A percentile compares a stretch with the other conserved stretches of the same genome.
phyloP scores from a whole-genome alignment of 352 stramenopile genomes.

The Globisporangium cederbergense region DNA sequence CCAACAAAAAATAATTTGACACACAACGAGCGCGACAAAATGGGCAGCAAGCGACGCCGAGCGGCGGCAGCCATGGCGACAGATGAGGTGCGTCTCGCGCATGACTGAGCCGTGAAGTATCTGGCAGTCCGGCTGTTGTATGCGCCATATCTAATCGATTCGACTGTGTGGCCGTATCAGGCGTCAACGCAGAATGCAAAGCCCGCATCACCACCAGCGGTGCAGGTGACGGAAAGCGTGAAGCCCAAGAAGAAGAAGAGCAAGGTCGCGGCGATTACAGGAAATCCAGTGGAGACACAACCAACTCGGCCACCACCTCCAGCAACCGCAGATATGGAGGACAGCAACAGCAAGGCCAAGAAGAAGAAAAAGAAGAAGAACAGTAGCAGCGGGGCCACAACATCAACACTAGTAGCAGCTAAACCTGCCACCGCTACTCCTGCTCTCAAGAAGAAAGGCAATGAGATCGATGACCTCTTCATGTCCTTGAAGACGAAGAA shows the following conservation, averaged over 20 bases:
- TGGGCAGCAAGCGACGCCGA: slow-evolving; percentile 25
- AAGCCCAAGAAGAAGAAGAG: slow-evolving; percentile 15
- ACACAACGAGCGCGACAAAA: background rate
- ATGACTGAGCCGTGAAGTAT: background rate
- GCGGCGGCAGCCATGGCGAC: background rate
- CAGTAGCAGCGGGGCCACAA: slow-evolving; percentile 19
- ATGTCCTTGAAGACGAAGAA: slow-evolving; percentile 72
- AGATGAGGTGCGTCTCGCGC: slow-evolving; percentile 14
- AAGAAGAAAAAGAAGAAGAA: slow-evolving; percentile 72
- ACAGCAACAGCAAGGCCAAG: slow-evolving; percentile 24
- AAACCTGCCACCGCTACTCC: background rate
- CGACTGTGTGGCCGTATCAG: background rate
- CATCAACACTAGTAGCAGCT: background rate
- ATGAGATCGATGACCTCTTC: slow-evolving; percentile 82
- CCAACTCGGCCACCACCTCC: background rate
- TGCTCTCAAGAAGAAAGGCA: slow-evolving; percentile 17
- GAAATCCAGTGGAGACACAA: background rate
- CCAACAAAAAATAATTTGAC: slow-evolving; percentile 9
- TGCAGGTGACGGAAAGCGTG: background rate
- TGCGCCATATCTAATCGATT: background rate
- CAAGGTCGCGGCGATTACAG: slow-evolving; percentile 4
- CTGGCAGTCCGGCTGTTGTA: background rate
- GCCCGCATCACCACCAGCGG: background rate
- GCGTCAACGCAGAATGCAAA: background rate
- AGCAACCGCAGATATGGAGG: background rate